Conservation (phyloP, 208 protist genomes). For the Leishmania aethiopica region DNA sequence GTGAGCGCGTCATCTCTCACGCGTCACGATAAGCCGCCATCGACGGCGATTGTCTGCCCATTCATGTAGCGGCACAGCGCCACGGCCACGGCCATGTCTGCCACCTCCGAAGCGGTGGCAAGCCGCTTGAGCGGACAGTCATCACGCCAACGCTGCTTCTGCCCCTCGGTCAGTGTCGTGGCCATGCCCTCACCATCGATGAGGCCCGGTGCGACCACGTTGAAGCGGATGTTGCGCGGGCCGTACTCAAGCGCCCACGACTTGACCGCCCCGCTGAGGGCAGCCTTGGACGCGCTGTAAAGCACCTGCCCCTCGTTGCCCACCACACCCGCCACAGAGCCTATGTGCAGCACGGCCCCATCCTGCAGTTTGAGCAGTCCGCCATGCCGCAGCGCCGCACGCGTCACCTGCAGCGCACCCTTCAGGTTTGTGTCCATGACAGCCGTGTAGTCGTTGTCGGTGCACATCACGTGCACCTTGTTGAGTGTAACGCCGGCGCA, state of each 20-base stretch:
- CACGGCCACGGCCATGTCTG: slow-evolving; percentile 63
- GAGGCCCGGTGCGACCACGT: slow-evolving; percentile 90
- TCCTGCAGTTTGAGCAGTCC: slow-evolving; percentile 62
- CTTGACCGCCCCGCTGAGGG: slow-evolving; percentile 79
- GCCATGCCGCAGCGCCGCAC: slow-evolving; percentile 75
- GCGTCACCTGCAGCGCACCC: slow-evolving; percentile 72
- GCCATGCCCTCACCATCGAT: slow-evolving; percentile 89
- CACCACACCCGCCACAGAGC: slow-evolving; percentile 69
- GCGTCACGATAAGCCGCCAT: slow-evolving; percentile 69
- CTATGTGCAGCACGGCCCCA: slow-evolving; percentile 77
- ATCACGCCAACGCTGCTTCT: slow-evolving; percentile 55
- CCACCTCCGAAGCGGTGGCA: slow-evolving; percentile 78
- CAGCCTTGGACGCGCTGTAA: slow-evolving; percentile 92
- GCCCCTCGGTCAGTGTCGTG: slow-evolving; percentile 45
- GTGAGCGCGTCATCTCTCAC: not conserved
- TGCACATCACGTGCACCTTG: slow-evolving; percentile 73
- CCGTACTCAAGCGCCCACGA: slow-evolving; percentile 88
- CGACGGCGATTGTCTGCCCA: slow-evolving; percentile 79
- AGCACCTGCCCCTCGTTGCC: slow-evolving; percentile 91
- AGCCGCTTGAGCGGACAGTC: slow-evolving; percentile 72
- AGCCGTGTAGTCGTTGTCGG: slow-evolving; percentile 65
- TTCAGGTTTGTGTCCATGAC: slow-evolving; percentile 83
- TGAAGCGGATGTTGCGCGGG: slow-evolving; percentile 85
- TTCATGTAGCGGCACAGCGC: slow-evolving; percentile 74
- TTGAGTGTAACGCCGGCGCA: slow-evolving; percentile 80